These are phyloP conservation scores for Senna siamea DNA, from an alignment of 306 rosid species.

Conservation along the genomic window DNA sequence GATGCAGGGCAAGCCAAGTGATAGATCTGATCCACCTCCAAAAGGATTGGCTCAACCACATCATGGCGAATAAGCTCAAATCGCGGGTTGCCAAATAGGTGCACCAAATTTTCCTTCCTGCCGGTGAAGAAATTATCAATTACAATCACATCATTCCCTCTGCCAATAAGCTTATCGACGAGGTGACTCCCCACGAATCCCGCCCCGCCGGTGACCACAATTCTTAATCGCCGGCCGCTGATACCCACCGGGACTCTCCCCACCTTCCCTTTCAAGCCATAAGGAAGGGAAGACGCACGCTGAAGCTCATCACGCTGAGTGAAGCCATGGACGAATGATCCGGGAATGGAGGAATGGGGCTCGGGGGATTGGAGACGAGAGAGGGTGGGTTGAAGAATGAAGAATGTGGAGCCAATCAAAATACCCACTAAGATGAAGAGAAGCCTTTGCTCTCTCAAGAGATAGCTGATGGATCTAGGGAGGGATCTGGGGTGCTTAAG, in stretches of 20 bases:
- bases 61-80: slow-evolving; percentile 73
- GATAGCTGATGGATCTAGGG: slow-evolving; percentile 86
- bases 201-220: slow-evolving; percentile 68
- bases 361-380: slow-evolving; percentile 69
- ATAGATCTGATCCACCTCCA: slow-evolving; percentile 81
- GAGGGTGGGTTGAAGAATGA: slow-evolving; percentile 80
- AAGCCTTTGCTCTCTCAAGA: slow-evolving; percentile 85
- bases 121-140: slow-evolving; percentile 72
- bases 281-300: not conserved
- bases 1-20: slow-evolving; percentile 86
- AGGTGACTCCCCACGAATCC: slow-evolving; percentile 69
- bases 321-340: slow-evolving; percentile 33
- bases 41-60: slow-evolving; percentile 71
- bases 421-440: slow-evolving; percentile 88
- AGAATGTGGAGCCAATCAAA: slow-evolving; percentile 86
- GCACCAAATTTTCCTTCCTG: slow-evolving; percentile 61
- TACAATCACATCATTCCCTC: slow-evolving; percentile 67
- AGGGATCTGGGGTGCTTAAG: slow-evolving; percentile 77
- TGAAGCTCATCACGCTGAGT: slow-evolving; percentile 34
- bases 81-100: slow-evolving; percentile 55
- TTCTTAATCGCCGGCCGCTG: slow-evolving; percentile 49
- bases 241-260: slow-evolving; percentile 60
- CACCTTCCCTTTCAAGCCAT: slow-evolving; percentile 30
- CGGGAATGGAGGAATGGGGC: slow-evolving; percentile 30
- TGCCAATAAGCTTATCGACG: slow-evolving; percentile 54